Evolutionary conservation across 331 rosid species (phyloP).

Genomic region (Acacia pycnantha): DNA sequence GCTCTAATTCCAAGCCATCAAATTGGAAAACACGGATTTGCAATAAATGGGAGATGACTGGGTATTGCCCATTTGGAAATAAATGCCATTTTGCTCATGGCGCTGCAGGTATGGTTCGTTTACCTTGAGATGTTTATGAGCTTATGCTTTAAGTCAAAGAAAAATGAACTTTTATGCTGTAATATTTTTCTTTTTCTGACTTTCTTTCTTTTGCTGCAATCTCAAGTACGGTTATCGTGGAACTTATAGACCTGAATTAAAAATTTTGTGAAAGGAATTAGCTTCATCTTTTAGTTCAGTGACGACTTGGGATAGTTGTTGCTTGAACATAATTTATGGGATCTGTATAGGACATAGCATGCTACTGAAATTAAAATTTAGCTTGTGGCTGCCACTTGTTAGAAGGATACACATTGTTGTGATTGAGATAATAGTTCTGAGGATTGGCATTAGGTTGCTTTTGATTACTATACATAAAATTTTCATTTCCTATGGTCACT

Average conservation of each 20-base stretch:
- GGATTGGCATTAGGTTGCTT: constrained; percentile 5
- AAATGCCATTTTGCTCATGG: constrained; percentile 99
- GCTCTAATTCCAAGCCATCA: constrained; percentile 74
- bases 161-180: neutral
- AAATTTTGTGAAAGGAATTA: neutral
- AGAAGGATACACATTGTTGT: neutral
- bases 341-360: neutral
- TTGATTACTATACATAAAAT: neutral
- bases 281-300: neutral
- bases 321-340: neutral
- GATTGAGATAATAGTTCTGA: neutral
- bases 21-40: constrained; percentile 99
- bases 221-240: neutral
- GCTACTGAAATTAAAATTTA: constrained; percentile 10
- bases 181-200: neutral
- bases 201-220: neutral
- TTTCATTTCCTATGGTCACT: neutral
- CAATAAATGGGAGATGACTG: constrained; percentile 97
- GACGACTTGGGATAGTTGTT: neutral
- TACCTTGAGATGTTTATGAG: neutral
- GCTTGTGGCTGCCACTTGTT: neutral
- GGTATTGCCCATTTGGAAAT: constrained; percentile 96
- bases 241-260: neutral
- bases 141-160: neutral
- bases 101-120: constrained; percentile 63